Evolutionary conservation across 169 alveolate genomes (phyloP), one percentile per base, ranked within the genome.

Genomic region (Cyclospora cayetanensis): DNA sequence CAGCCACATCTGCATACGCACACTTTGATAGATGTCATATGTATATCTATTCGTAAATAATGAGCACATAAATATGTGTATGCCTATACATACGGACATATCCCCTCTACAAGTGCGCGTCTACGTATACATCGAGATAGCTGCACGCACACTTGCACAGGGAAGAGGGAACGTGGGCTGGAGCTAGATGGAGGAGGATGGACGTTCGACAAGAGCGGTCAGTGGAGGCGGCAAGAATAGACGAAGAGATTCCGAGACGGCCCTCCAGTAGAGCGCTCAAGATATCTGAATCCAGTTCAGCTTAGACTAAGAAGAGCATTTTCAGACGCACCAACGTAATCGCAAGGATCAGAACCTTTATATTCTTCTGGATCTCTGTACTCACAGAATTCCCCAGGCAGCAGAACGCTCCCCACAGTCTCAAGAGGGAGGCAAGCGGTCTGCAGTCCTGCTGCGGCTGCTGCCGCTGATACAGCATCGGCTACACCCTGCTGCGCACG

Each of bases 331-430:
- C 93, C 93, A 31, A 90, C 82, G 53, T 43, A 90, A 25, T 90
- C 93, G 25, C 83, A 43, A 46, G 93, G 93, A 25, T 90, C 93
- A 20, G 83, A 34, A 1, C 93, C 93, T 18, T 50, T 35, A 39
- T 79, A 83, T 55, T 90, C 93, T 34, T 90, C 90, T 34, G 27
- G 55, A 25, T 90, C 93, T 22, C 93, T 46, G 22, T 70, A 90
- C 22, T 90, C 93, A 25, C 93, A 90, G 22, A 90, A 29, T 37
- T 90, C 93, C n/a, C 93, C 93, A 4, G 82, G 88, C n/a, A 72
- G 85, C 27, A 90, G 82, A 2, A 90, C 80, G 37, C 74, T 90
- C 15, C 93, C 93, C 27, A 74, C 12, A 27, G 29, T 35, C 4
- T 52, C 85, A 4, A 65, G 29, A 25, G 93, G 93, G 43, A 90